Base-by-base conservation (phyloP, 2,329 filamentous ascomycete genomes). In the Botrytis fragariae region DNA sequence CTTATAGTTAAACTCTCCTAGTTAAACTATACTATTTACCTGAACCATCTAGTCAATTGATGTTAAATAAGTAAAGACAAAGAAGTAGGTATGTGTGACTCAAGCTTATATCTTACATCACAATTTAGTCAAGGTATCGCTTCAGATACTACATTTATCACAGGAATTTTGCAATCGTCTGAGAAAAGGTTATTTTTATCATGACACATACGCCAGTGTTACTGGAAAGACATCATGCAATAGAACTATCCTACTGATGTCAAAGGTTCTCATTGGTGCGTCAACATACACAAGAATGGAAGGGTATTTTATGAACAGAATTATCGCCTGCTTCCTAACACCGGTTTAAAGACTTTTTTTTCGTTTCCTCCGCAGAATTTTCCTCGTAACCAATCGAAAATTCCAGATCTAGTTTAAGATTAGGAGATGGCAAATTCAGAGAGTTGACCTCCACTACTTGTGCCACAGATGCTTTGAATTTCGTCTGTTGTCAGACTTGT, bases 401-500 rank as follows among this genome's bases (percentile, higher is more conserved):
- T 57, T 57, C 65, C n/a, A 32, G 5, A 42, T 54, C 48, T 12
- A 57, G 18, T 7, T 16, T n/a, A 39, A 42, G 16, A 42, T 42
- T 54, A 71, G 6, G 69, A 48, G 7, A 72, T 68, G 29, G 39
- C 39, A 42, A 72, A 69, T 37, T 59, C 7, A 9, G 71, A 72
- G 16, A 72, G 32, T 10, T 22, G 9, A 10, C 7, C 69, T 54
- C 62, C 62, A n/a, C 39, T 18, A n/a, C 61, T 72, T 18, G 57
- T 45, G 3, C 14, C 14, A 32, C 37, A 68, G 29, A 72, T 68
- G 32, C 29, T 62, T 5, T 73, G 37, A 57, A 73, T 70, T 16
- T n/a, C 44, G 57, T 70, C 65, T 35, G 64, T 62, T 12, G 57
- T 73, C 9, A 73, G 18, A 54, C 42, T 63, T 9, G 64, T 69